Evolutionary conservation across 805 yeast genomes (phyloP).

Genomic region (Pichia pseudocactophila): DNA sequence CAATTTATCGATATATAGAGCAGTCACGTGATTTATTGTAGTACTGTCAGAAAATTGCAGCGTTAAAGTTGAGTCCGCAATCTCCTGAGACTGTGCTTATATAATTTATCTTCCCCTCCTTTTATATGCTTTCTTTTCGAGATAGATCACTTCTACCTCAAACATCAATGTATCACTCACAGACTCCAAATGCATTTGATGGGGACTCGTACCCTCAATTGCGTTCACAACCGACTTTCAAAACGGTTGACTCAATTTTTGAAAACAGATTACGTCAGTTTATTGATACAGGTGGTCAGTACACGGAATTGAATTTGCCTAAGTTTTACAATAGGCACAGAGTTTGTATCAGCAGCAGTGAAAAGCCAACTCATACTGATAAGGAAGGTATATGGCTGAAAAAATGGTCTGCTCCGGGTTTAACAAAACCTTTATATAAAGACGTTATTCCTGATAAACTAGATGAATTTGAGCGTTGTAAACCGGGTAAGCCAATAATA

Average conservation of each 20-base stretch:
- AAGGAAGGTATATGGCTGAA: slow-evolving; percentile 42
- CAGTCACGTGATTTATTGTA: no score
- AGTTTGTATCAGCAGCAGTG: slow-evolving; percentile 15
- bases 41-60: no score
- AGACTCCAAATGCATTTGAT: neutral
- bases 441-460: slow-evolving; percentile 44
- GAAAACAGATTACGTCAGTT: slow-evolving; percentile 69
- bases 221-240: slow-evolving; percentile 54
- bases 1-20: no score
- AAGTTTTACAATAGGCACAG: slow-evolving; percentile 64
- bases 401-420: slow-evolving; percentile 67
- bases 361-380: slow-evolving; percentile 27
- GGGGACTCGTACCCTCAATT: slow-evolving; percentile 27
- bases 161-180: neutral
- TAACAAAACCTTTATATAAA: slow-evolving; percentile 54
- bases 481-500: slow-evolving; percentile 55
- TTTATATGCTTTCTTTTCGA: no score
- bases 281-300: slow-evolving; percentile 66
- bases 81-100: no score
- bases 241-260: slow-evolving; percentile 68
- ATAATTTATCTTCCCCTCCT: no score
- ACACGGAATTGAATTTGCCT: slow-evolving; percentile 63
- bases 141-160: neutral
- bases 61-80: no score
- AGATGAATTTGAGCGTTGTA: slow-evolving; percentile 45